Conservation (phyloP, 768 basidiomycete species). For the Trichaptum fuscoviolaceum region DNA sequence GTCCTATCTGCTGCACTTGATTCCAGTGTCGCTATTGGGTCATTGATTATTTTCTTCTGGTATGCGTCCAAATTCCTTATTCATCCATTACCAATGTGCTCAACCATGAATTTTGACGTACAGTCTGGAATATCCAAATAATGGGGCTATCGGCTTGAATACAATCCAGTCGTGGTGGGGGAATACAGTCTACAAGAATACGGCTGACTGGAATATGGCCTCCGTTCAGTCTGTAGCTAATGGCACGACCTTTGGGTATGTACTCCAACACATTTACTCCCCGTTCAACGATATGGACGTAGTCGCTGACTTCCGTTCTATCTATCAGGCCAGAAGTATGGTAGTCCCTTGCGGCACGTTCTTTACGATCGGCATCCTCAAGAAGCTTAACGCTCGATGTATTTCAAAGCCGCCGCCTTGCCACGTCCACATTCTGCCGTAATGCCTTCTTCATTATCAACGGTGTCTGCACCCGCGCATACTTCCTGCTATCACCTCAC, state of each 20-base stretch:
- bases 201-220: slow-evolving; percentile 22
- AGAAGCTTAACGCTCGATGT: neutral
- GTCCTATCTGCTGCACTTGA: slow-evolving; percentile 71
- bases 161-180: slow-evolving; percentile 69
- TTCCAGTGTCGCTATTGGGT: slow-evolving; percentile 56
- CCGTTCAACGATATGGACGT: neutral
- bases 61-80: neutral
- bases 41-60: slow-evolving; percentile 52
- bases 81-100: too few relatives aligned
- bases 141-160: slow-evolving; percentile 52
- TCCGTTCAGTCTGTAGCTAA: neutral
- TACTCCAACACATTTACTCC: neutral
- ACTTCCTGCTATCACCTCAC: neutral
- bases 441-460: neutral
- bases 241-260: slow-evolving; percentile 1
- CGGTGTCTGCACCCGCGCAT: neutral
- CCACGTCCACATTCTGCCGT: neutral
- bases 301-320: neutral
- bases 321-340: neutral
- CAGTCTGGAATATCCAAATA: slow-evolving; percentile 54
- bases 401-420: neutral
- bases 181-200: slow-evolving; percentile 37
- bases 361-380: neutral
- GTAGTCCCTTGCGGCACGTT: neutral
- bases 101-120: neutral